A percentile compares a stretch with the other conserved stretches of the same genome.
Evolutionary conservation across 352 stramenopile genomes (phyloP).

Genomic region (Phytophthora quininea): DNA sequence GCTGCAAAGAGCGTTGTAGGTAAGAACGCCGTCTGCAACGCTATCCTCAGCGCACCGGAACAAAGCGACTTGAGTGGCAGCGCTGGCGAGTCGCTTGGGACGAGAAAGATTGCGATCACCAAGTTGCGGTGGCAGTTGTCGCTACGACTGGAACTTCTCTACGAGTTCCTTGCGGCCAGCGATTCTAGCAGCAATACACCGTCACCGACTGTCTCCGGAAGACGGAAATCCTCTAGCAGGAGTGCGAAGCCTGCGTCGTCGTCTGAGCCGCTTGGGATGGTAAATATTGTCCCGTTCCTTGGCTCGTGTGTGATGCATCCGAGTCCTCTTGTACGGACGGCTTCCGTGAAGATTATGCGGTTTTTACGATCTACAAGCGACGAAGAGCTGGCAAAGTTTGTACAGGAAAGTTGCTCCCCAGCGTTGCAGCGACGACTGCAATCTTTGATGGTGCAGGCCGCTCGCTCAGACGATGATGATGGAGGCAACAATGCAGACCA

Average conservation of each 20-base stretch:
- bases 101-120: conserved; percentile 54
- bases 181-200: conserved; percentile 21
- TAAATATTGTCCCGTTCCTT: conserved; percentile 78
- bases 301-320: conserved; percentile 65
- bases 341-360: conserved; percentile 51
- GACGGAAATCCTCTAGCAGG: conserved; percentile 16
- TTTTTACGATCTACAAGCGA: conserved; percentile 40
- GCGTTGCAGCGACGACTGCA: conserved; percentile 66
- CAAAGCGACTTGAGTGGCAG: conserved; percentile 47
- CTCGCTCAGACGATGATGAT: conserved; percentile 36
- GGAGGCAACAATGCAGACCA: conserved; percentile 59
- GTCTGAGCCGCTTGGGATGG: conserved; percentile 52
- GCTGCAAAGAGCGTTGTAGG: conserved; percentile 54
- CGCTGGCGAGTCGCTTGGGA: conserved; percentile 32
- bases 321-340: conserved; percentile 49
- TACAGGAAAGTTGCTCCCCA: conserved; percentile 61
- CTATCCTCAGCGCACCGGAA: conserved; percentile 72
- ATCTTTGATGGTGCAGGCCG: conserved; percentile 39
- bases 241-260: conserved; percentile 17
- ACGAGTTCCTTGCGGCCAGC: conserved; percentile 48
- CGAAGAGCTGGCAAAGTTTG: conserved; percentile 50
- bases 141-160: conserved; percentile 65
- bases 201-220: conserved; percentile 22
- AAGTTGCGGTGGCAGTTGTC: conserved; percentile 71
- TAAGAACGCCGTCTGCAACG: conserved; percentile 72